phyloP scores from a whole-genome alignment of 169 alveolate species.

The Plasmodium blacklocki region DNA sequence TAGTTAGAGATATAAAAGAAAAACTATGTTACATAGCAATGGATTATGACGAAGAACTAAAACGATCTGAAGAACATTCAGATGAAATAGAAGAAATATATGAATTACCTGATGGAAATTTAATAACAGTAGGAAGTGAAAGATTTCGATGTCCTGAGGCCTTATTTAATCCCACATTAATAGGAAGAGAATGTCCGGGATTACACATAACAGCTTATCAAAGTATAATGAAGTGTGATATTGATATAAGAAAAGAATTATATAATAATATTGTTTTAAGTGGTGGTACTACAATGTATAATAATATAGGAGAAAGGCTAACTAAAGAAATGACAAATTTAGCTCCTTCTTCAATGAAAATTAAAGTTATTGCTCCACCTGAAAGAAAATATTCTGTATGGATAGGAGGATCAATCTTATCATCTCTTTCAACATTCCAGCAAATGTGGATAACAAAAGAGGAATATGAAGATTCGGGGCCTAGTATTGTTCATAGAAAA shows the following conservation, averaged over 20 bases:
- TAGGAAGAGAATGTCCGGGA: constrained; percentile 97
- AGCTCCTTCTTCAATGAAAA: constrained; percentile 97
- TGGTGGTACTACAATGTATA: constrained; percentile 98
- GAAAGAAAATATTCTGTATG: constrained; percentile 98
- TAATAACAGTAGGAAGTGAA: constrained; percentile 95
- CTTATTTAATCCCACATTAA: constrained; percentile 95
- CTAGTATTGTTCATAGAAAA: constrained; percentile 98
- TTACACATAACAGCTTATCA: constrained; percentile 95
- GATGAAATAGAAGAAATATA: constrained; percentile 95
- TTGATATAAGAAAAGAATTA: constrained; percentile 96
- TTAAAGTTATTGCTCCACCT: constrained; percentile 99
- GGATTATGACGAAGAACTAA: constrained; percentile 96
- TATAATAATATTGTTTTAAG: constrained; percentile 96
- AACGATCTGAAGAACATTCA: constrained; percentile 90
- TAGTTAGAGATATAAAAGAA: constrained; percentile 98
- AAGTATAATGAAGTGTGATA: constrained; percentile 97
- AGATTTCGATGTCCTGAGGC: constrained; percentile 99
- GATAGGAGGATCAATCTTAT: constrained; percentile 98
- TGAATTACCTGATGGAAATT: constrained; percentile 99
- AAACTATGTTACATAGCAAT: constrained; percentile 96
- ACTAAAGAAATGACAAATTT: constrained; percentile 96
- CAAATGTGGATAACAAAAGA: constrained; percentile 98
- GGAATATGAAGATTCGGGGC: constrained; percentile 99
- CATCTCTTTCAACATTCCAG: constrained; percentile 97
- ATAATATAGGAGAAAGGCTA: constrained; percentile 97